Percentiles rank a stretch among this genome's conserved stretches.
These are phyloP conservation scores for Backusella psychrophila DNA, from an alignment of 192 early-diverging fungal species.

Conservation along the genomic window DNA sequence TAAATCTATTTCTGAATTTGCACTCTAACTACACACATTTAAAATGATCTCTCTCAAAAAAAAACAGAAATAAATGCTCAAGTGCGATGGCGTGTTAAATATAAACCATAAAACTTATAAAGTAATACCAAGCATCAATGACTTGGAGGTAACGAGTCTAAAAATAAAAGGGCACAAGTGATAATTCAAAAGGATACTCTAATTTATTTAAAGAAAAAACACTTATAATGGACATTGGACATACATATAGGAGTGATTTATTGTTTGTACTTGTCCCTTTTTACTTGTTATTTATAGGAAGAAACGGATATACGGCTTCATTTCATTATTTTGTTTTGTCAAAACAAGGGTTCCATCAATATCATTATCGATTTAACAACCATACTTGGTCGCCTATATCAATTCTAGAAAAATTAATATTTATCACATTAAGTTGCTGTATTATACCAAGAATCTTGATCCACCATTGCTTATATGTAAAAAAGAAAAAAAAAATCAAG, in stretches of 20 bases:
- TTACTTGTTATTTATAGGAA: not conserved
- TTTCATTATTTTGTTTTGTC: not conserved
- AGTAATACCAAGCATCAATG: not conserved
- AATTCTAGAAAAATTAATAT: no score
- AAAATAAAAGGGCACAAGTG: not conserved
- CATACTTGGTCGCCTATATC: no score
- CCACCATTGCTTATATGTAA: no score
- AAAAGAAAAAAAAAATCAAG: no score
- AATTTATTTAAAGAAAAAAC: not conserved
- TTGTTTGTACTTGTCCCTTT: not conserved
- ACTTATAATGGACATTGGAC: not conserved
- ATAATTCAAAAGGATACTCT: not conserved
- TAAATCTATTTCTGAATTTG: slow-evolving; percentile 36
- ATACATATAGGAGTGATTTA: not conserved
- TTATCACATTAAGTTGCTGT: no score
- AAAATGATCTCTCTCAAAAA: not conserved
- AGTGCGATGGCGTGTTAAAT: not conserved
- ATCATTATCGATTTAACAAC: no score
- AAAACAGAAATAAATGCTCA: not conserved
- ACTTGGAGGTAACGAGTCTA: not conserved
- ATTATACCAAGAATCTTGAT: no score
- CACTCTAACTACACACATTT: not conserved
- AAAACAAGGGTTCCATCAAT: no score
- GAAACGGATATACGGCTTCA: not conserved
- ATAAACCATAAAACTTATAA: not conserved